Conservation (phyloP, 768 basidiomycete genomes). For the Aureoboletus auriporus region DNA sequence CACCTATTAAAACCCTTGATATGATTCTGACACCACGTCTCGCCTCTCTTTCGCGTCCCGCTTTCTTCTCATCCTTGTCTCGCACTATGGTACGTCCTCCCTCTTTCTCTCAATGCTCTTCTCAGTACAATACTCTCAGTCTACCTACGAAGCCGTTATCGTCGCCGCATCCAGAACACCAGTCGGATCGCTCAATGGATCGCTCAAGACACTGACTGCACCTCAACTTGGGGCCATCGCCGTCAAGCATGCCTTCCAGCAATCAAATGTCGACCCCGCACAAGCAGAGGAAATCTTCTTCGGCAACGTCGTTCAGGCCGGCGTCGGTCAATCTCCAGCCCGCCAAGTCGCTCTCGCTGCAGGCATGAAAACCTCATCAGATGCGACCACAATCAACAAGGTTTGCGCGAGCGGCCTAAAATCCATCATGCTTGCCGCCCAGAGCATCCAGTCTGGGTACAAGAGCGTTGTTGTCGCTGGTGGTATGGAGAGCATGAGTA, state of each 20-base stretch:
- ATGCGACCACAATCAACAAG: conserved; percentile 99
- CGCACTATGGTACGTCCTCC: conserved; percentile 49
- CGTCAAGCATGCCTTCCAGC: conserved; percentile 84
- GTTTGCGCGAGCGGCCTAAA: conserved; percentile 99
- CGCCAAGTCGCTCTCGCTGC: conserved; percentile 91
- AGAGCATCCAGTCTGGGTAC: conserved; percentile 85
- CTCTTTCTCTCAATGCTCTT: background rate
- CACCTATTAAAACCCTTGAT: conserved; percentile 23
- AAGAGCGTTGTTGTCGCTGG: conserved; percentile 87
- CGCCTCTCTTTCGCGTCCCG: conserved; percentile 36
- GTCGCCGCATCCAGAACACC: conserved; percentile 93
- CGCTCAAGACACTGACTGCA: conserved; percentile 84
- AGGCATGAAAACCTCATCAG: conserved; percentile 80
- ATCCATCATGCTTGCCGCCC: conserved; percentile 89
- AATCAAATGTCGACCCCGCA: conserved; percentile 74
- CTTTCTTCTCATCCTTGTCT: conserved; percentile 29
- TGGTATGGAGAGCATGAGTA: conserved; percentile 99
- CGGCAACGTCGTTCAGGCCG: conserved; percentile 97
- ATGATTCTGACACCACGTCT: conserved; percentile 43
- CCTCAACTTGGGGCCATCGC: conserved; percentile 87
- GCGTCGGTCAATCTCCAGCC: conserved; percentile 97
- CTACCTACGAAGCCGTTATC: conserved; percentile 82
- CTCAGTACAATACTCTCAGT: conserved; percentile 17
- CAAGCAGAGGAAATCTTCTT: conserved; percentile 94
- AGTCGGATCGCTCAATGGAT: conserved; percentile 87